Conservation (phyloP, 306 rosid species). For the Corylus heterophylla region DNA sequence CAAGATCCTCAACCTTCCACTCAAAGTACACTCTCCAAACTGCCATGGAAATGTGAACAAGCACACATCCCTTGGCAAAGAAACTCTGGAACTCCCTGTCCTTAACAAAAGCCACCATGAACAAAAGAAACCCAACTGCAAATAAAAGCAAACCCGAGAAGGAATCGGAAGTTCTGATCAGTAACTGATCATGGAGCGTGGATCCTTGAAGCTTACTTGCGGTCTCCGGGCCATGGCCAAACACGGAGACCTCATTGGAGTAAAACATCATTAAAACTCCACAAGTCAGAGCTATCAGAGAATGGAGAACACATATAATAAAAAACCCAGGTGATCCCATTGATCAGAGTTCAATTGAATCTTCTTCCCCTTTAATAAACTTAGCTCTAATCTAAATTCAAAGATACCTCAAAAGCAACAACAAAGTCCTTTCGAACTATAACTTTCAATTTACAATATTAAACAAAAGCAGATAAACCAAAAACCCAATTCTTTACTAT, state of each 20-base stretch:
- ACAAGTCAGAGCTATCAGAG: constrained; percentile 66
- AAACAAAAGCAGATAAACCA: constrained; percentile 4
- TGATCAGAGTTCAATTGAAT: constrained; percentile 5
- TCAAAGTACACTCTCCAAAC: constrained; percentile 77
- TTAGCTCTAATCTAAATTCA: background rate
- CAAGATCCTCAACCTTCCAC: constrained; percentile 64
- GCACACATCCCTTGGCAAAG: constrained; percentile 83
- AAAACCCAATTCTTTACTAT: constrained; percentile 5
- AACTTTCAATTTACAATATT: background rate
- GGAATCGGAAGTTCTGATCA: constrained; percentile 76
- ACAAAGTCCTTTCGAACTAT: background rate
- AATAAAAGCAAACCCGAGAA: constrained; percentile 83
- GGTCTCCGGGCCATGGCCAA: constrained; percentile 70
- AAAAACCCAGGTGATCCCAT: constrained; percentile 72
- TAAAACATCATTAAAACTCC: constrained; percentile 76
- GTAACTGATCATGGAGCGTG: constrained; percentile 75
- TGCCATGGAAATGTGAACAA: constrained; percentile 87
- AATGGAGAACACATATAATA: constrained; percentile 70
- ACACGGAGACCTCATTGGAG: constrained; percentile 58
- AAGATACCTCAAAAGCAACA: background rate
- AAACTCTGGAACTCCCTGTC: constrained; percentile 83
- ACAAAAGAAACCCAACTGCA: constrained; percentile 64
- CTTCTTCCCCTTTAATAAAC: constrained; percentile 7
- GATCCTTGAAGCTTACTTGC: constrained; percentile 87
- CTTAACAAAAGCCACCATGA: constrained; percentile 83